These are phyloP conservation scores for Trichoderma brevicompactum DNA, from an alignment of 2,329 filamentous ascomycete species.

Conservation along the genomic window DNA sequence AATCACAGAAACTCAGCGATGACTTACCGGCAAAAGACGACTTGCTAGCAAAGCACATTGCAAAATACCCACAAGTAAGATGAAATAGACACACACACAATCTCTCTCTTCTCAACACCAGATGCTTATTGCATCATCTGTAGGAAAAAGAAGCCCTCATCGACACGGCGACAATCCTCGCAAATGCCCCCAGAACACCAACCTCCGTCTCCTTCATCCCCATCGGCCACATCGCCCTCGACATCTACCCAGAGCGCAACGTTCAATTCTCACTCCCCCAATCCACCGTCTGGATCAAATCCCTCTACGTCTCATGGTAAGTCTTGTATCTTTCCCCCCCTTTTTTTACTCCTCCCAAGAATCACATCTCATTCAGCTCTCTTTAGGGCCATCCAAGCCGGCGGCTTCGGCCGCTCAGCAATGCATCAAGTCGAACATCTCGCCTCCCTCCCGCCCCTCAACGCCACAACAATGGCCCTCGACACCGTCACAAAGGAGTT, in stretches of 20 bases:
- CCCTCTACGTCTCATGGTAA: conserved; percentile 47
- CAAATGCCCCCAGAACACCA: conserved; percentile 38
- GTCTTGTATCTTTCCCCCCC: not conserved
- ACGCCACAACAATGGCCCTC: conserved; percentile 42
- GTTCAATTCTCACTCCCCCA: conserved; percentile 39
- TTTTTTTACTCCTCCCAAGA: too few relatives aligned
- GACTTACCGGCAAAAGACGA: conserved; percentile 37
- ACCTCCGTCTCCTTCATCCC: conserved; percentile 42
- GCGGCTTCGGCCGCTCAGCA: conserved; percentile 43
- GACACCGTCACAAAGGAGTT: conserved; percentile 43
- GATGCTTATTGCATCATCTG: not conserved
- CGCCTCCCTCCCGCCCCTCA: conserved; percentile 40
- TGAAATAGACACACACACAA: not conserved
- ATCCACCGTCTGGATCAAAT: conserved; percentile 46
- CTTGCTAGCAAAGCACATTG: conserved; percentile 40
- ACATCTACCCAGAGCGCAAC: conserved; percentile 41
- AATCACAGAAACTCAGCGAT: conserved; percentile 39
- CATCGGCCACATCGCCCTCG: conserved; percentile 49
- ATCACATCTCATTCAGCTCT: not conserved
- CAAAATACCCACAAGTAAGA: conserved; percentile 39
- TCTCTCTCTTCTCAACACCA: not conserved
- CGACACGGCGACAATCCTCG: conserved; percentile 43
- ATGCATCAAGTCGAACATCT: conserved; percentile 44
- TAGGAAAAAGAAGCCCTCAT: conserved; percentile 42
- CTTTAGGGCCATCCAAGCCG: conserved; percentile 41